Evolutionary conservation across 2,329 filamentous ascomycete species (phyloP), one percentile per base, ranked within the genome.

Genomic region (Ascochyta pisi): DNA sequence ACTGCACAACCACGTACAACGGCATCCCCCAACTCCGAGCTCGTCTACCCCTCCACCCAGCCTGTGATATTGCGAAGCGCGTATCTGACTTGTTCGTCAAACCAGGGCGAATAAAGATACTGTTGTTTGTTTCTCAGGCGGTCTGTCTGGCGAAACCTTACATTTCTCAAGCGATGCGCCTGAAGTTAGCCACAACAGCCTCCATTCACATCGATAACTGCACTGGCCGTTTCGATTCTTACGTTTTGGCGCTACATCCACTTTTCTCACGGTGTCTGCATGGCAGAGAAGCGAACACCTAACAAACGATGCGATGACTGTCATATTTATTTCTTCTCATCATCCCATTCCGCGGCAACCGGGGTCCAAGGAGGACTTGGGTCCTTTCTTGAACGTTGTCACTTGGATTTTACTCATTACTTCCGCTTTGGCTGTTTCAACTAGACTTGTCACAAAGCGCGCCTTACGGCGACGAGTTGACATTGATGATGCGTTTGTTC

Each of bases 331-430:
- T 56, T 65, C 63, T 58, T 61, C 61, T 22, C 65, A 62, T 43
- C 57, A 61, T 42, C 60, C 59, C 29, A 62, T 72, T 42, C 60
- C 62, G 55, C 72, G 72, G 47, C 60, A 67, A 31, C 69, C 66
- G 6, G 70, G 70, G 45, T 73, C 68, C 19, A 60, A 58, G 26
- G 44, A 64, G 39, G 54, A 73, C 47, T 48, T 73, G 43, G 72
- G 72, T n/a, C 72, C 70, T 16, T 75, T 68, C 43, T 47, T 75
- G 43, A 66, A 74, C 48, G 72, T 75, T 42, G 62, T 75, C 49
- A 73, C 69, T 44, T 75, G 72, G 72, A 61, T 73, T 34, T 54
- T 75, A 13, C 56, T 74, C 16, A 71, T 74, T 39, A 74, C 71
- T 42, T 71, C 68, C 15, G 66, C 62, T 15, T 49, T 74, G 48